Evolutionary conservation across 2,329 filamentous ascomycete genomes (phyloP).

Genomic region (Arthrobotrys musiformis): DNA sequence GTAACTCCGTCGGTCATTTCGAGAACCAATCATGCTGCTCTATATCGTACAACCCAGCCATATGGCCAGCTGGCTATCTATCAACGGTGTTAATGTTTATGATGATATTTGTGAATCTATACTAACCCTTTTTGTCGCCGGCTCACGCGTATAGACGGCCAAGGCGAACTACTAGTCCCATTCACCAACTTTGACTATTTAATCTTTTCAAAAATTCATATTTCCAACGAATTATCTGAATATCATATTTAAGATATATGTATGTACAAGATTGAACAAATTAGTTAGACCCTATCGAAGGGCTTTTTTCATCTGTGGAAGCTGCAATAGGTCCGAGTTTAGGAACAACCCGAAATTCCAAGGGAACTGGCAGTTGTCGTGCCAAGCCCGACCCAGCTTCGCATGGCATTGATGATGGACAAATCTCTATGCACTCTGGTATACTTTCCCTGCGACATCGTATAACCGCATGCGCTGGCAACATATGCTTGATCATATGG

Average conservation of each 20-base stretch:
- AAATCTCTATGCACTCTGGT: conserved; percentile 60
- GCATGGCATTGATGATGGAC: conserved; percentile 60
- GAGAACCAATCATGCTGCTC: too few relatives aligned
- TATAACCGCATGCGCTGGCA: conserved; percentile 58
- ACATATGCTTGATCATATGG: conserved; percentile 60
- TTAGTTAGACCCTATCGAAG: background rate
- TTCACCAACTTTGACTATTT: too few relatives aligned
- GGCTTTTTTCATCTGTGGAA: background rate
- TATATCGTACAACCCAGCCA: too few relatives aligned
- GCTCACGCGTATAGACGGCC: too few relatives aligned
- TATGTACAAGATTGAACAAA: background rate
- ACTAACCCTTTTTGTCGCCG: too few relatives aligned
- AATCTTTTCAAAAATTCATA: background rate
- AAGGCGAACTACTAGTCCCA: too few relatives aligned
- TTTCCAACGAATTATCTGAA: background rate
- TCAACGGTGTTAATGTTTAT: too few relatives aligned
- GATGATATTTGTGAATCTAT: too few relatives aligned
- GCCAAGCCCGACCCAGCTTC: conserved; percentile 59
- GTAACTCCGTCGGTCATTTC: too few relatives aligned
- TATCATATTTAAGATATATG: background rate
- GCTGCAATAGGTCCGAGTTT: background rate
- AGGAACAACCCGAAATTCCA: conserved; percentile 59
- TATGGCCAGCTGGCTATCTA: too few relatives aligned
- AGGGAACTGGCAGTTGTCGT: conserved; percentile 57
- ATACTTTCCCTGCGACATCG: conserved; percentile 57